These are phyloP conservation scores for Geotrichum phurueaensis DNA, from an alignment of 1,139 yeast species.

Conservation along the genomic window DNA sequence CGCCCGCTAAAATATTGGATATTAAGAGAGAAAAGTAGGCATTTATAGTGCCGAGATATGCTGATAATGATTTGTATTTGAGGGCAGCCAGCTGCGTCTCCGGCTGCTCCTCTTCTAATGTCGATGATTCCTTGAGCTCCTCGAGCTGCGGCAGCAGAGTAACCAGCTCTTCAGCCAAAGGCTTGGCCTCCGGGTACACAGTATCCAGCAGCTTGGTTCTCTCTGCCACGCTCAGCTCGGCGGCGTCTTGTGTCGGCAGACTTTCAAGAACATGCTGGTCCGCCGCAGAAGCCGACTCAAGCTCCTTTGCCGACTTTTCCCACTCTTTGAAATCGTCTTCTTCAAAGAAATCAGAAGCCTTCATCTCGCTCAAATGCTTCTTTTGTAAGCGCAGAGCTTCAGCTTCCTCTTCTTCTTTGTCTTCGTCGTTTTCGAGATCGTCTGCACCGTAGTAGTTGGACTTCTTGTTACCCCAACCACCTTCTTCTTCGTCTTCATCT, in stretches of 20 bases:
- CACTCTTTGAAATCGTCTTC: slow-evolving; percentile 66
- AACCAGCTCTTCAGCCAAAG: slow-evolving; percentile 62
- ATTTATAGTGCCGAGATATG: slow-evolving; percentile 69
- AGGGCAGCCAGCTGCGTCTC: slow-evolving; percentile 37
- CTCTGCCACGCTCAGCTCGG: slow-evolving; percentile 39
- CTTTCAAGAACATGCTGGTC: slow-evolving; percentile 23
- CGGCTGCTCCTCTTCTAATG: slow-evolving; percentile 31
- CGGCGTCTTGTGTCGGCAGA: slow-evolving; percentile 34
- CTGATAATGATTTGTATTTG: slow-evolving; percentile 52
- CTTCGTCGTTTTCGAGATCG: slow-evolving; percentile 63
- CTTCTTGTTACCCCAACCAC: slow-evolving; percentile 75
- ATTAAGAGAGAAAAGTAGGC: slow-evolving; percentile 70
- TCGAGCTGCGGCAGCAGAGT: slow-evolving; percentile 44
- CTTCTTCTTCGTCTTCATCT: slow-evolving; percentile 47
- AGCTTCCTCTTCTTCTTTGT: slow-evolving; percentile 70
- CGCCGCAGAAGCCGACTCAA: slow-evolving; percentile 34
- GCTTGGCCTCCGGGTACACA: slow-evolving; percentile 71
- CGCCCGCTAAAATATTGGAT: slow-evolving; percentile 42
- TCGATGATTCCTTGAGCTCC: slow-evolving; percentile 27
- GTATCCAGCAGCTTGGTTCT: slow-evolving; percentile 28
- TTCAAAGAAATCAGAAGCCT: slow-evolving; percentile 76
- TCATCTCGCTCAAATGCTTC: slow-evolving; percentile 72
- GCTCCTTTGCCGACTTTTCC: slow-evolving; percentile 30
- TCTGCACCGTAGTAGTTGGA: slow-evolving; percentile 82
- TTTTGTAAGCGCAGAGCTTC: slow-evolving; percentile 88